Conservation (phyloP, 371 early-diverging fungal species). For the Rhizopus sp. region DNA sequence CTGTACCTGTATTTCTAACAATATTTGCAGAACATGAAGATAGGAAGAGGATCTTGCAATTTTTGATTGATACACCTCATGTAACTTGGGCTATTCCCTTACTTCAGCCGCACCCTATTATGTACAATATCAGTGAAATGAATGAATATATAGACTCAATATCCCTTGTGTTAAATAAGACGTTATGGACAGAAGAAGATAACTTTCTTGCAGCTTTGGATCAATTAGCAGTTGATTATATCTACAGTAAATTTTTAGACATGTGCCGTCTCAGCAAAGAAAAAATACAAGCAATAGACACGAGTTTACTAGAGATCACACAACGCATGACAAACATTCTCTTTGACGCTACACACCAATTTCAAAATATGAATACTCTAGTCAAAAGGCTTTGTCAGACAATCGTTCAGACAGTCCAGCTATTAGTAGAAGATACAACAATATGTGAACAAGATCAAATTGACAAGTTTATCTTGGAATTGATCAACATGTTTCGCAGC, state of each 20-base stretch:
- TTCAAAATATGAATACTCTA: conserved; percentile 19
- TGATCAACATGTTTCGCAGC: conserved; percentile 5
- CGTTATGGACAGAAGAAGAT: conserved; percentile 54
- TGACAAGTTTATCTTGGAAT: conserved; percentile 14
- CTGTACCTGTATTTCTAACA: conserved; percentile 12
- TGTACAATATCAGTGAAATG: conserved; percentile 8
- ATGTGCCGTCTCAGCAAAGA: not conserved
- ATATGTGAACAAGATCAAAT: conserved; percentile 23
- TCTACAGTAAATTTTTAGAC: conserved; percentile 15
- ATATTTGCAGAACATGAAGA: conserved; percentile 6
- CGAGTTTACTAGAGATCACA: conserved; percentile 16
- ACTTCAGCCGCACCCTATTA: conserved; percentile 44
- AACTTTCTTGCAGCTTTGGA: conserved; percentile 60
- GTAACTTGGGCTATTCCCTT: conserved; percentile 60
- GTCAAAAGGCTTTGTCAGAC: conserved; percentile 49
- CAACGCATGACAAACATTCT: conserved; percentile 26
- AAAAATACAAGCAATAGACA: conserved; percentile 12
- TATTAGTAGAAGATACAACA: conserved; percentile 17
- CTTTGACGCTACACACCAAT: conserved; percentile 25
- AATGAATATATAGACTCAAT: conserved; percentile 30
- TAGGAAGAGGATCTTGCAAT: conserved; percentile 37
- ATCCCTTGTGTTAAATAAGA: conserved; percentile 24
- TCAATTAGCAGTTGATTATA: conserved; percentile 57
- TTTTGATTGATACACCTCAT: conserved; percentile 45
- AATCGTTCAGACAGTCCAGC: conserved; percentile 40